phyloP scores from a whole-genome alignment of 2,329 filamentous ascomycete species.

The Claviceps maximensis region DNA sequence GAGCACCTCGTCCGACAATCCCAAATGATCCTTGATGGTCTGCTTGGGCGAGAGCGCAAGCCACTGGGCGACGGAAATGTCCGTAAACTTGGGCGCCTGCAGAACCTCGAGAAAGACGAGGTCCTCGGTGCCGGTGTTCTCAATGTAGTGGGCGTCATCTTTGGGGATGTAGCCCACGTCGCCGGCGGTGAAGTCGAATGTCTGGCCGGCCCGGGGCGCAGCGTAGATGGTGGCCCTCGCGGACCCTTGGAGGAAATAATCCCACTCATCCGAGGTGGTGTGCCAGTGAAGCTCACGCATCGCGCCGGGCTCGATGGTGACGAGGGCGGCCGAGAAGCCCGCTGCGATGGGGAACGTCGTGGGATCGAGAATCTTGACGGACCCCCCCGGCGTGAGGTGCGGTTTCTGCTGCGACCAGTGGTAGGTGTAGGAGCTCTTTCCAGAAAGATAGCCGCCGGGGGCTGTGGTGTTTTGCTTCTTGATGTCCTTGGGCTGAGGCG shows the following conservation, averaged over 20 bases:
- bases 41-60: conserved; percentile 43
- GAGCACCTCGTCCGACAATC: conserved; percentile 22
- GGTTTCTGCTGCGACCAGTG: conserved; percentile 39
- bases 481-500: conserved; percentile 30
- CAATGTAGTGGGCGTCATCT: conserved; percentile 41
- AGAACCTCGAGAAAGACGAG: conserved; percentile 47
- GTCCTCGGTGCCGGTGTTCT: conserved; percentile 45
- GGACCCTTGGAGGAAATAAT: conserved; percentile 42
- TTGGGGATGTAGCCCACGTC: conserved; percentile 45
- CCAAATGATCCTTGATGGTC: conserved; percentile 44
- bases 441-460: conserved; percentile 27
- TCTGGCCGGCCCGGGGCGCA: conserved; percentile 35
- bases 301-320: conserved; percentile 46
- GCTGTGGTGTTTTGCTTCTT: conserved; percentile 33
- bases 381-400: conserved; percentile 39
- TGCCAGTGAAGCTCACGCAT: conserved; percentile 56
- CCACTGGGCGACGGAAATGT: conserved; percentile 46
- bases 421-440: conserved; percentile 30
- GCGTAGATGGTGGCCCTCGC: conserved; percentile 43
- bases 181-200: conserved; percentile 46
- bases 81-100: conserved; percentile 36
- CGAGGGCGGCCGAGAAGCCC: conserved; percentile 41
- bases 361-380: conserved; percentile 46
- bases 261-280: conserved; percentile 46
- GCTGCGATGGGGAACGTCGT: conserved; percentile 41